These are phyloP conservation scores for Pseudozyma thailandica DNA, from an alignment of 1,284 basidiomycete genomes.

Conservation along the genomic window DNA sequence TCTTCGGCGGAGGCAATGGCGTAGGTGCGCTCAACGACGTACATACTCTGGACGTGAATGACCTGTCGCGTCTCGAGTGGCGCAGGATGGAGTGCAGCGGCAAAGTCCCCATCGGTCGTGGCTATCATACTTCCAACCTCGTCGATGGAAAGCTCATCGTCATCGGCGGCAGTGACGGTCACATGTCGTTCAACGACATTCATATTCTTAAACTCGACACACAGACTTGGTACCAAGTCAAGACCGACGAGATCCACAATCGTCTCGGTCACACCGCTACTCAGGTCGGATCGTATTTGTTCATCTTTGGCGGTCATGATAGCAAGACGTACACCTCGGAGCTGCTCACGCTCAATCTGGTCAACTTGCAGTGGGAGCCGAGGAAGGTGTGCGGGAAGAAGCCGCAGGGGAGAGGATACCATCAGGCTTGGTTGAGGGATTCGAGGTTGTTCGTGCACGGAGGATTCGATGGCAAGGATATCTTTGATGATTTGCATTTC, in stretches of 20 bases:
- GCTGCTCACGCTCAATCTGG: conserved; percentile 84
- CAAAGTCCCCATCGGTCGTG: conserved; percentile 74
- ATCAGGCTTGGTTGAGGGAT: conserved; percentile 82
- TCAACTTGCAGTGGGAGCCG: conserved; percentile 76
- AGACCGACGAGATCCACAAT: conserved; percentile 51
- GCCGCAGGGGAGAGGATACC: conserved; percentile 82
- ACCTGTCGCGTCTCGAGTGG: conserved; percentile 75
- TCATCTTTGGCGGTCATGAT: conserved; percentile 88
- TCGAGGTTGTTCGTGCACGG: conserved; percentile 86
- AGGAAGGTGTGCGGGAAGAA: conserved; percentile 75
- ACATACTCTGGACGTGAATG: conserved; percentile 82
- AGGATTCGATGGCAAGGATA: conserved; percentile 82
- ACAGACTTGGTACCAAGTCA: conserved; percentile 42
- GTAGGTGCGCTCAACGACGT: conserved; percentile 87
- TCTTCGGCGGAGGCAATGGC: conserved; percentile 93
- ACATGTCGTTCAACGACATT: conserved; percentile 81
- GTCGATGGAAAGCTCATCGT: conserved; percentile 85
- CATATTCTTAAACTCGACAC: conserved; percentile 80
- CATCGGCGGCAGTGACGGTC: conserved; percentile 75
- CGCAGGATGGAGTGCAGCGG: conserved; percentile 64
- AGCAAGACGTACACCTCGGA: conserved; percentile 81
- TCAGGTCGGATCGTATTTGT: conserved; percentile 91
- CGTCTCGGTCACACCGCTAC: conserved; percentile 87
- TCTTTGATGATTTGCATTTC: conserved; percentile 84
- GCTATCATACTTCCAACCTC: conserved; percentile 89